Base-by-base conservation (phyloP, 2,329 filamentous ascomycete genomes). In the Septoria linicola region DNA sequence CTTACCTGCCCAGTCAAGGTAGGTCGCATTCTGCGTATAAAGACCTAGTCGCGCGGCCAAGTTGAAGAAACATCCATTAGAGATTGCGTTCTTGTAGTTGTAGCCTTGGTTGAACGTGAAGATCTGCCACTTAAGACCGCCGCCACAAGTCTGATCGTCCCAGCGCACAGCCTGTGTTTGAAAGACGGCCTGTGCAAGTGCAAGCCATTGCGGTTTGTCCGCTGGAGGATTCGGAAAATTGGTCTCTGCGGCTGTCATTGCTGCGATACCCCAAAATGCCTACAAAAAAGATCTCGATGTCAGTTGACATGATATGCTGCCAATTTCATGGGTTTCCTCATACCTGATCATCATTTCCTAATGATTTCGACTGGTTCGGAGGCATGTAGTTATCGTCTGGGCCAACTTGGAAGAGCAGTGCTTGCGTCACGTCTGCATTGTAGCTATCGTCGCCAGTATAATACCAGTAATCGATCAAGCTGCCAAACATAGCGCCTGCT, bases 391-490 rank as follows among this genome's bases (percentile, higher is more conserved):
- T 78, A 7, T 66, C 63, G 53, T 76, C 73, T 10, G 76, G 70
- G 14, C 82, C 83, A 19, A 76, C 75, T 65, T 87, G 83, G 63
- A 78, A 78, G 11, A 82, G 64, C 63, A 87, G 70, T 3, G 78
- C 82, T 57, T 81, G 63, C 49, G 73, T 80, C 14, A 83, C 72
- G 11, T 80, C 73, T 4, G 76, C 66, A 67, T 87, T 87, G 71
- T 83, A 88, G 41, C 77, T 77, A 5, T 69, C 61, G 66, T 88
- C 85, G 55, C 82, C 83, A 0, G 84, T 88, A 49, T 80, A 76
- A 55, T 83, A 79, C 81, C 83, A 85, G 68, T 88, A 88, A 67
- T 88, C 83, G 39, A 88, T 74, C 59, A 86, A 73, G 0, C 82
- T 80, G 55, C 83, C 82, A 76, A 85, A 85, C 70, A 89, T 68